Evolutionary conservation across 2,329 filamentous ascomycete genomes (phyloP).

Genomic region (Tothia fuscella): DNA sequence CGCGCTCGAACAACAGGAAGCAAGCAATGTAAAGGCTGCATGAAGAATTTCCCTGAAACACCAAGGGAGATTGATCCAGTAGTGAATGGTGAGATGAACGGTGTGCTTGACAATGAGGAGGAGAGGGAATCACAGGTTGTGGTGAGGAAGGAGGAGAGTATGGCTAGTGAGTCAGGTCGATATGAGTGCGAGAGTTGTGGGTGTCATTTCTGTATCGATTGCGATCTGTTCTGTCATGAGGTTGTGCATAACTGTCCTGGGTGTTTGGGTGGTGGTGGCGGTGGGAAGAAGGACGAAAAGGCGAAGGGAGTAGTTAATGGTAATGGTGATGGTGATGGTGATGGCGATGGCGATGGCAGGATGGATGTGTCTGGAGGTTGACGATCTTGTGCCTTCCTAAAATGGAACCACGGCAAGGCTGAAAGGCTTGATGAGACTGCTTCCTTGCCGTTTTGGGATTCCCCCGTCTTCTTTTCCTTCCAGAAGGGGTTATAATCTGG

Average conservation of each 20-base stretch:
- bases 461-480: too few relatives aligned
- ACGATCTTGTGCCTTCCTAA: too few relatives aligned
- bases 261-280: slow-evolving; percentile 43
- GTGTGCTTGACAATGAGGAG: slow-evolving; percentile 11
- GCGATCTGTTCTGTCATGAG: slow-evolving; percentile 90
- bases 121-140: slow-evolving; percentile 24
- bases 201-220: slow-evolving; percentile 95
- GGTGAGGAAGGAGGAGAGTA: slow-evolving; percentile 31
- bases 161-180: slow-evolving; percentile 71
- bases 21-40: slow-evolving; percentile 65
- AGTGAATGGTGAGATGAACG: too few relatives aligned
- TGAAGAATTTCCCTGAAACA: slow-evolving; percentile 53
- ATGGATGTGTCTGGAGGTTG: too few relatives aligned
- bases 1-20: slow-evolving; percentile 41
- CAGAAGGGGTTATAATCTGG: too few relatives aligned
- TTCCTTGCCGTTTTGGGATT: too few relatives aligned
- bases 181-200: slow-evolving; percentile 83
- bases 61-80: too few relatives aligned
- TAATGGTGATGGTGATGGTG: too few relatives aligned
- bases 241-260: slow-evolving; percentile 92
- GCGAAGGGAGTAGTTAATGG: too few relatives aligned
- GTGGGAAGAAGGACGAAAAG: background rate
- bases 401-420: too few relatives aligned
- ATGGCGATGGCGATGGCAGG: too few relatives aligned
- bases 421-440: too few relatives aligned